Evolutionary conservation across 2,329 filamentous ascomycete genomes (phyloP), one percentile per base, ranked within the genome.

Genomic region (Zopfia rhizophila): DNA sequence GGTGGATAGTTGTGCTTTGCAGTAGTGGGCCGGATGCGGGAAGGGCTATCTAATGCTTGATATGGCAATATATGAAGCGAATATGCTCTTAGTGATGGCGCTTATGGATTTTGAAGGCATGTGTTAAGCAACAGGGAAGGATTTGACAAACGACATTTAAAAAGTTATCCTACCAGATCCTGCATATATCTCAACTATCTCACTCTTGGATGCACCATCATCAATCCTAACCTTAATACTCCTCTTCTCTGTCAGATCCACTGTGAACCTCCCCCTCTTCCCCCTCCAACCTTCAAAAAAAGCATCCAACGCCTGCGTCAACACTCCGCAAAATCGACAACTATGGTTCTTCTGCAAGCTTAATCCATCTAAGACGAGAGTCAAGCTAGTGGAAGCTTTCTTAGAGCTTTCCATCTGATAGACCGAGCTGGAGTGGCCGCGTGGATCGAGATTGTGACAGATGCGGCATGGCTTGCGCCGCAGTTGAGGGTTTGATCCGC

Each of bases 401-500:
- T 61, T 60, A 2, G 42, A 35, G 6, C 49, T 40, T 23, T 66
- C 63, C 12, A 49, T 43, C 10, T 53, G 44, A 33, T 60, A 58
- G 0, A 56, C 31, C n/a, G 63, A 55, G 29, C 48, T 63, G 21
- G 53, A 11, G 48, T 68, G 65, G 7, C 51, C 58, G 12, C 61
- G 51, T 2, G 65, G 61, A 37, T 68, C 58, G 19, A 68, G 51
- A 33, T 66, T 63, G 38, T 68, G 56, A 49, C 67, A 70, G 7
- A 41, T 53, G 18, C 47, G 55, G 45, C 65, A 70, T 47, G 42
- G 53, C 36, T 50, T 63, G n/a, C 60, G 57, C n/a, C 58, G 55
- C 13, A 6, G 45, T 44, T 53, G 54, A 25, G 55, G 47, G 8
- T 53, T 54, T 5, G 51, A 44, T 13, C 48, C 40, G 3, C 52